Evolutionary conservation across 495 filamentous ascomycete genomes (phyloP).

Genomic region (Articulospora tetracladia): DNA sequence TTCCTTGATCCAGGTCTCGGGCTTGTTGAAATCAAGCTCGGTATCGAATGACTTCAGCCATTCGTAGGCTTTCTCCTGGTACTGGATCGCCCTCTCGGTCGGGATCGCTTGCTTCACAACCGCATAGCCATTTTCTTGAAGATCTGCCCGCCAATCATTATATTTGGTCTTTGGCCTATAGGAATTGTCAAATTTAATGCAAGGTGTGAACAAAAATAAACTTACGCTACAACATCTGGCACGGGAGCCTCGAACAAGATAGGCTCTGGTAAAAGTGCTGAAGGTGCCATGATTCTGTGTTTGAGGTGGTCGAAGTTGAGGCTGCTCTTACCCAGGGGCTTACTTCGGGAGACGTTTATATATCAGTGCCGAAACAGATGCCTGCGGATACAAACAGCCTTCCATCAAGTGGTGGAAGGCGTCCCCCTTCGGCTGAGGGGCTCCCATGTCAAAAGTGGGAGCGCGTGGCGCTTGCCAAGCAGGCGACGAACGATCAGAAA

Average conservation of each 20-base stretch:
- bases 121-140: conserved; percentile 10
- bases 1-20: conserved; percentile 29
- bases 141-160: conserved; percentile 19
- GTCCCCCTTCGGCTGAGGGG: neutral
- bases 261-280: conserved; percentile 5
- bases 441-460: neutral
- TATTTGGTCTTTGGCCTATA: neutral
- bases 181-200: too few relatives aligned
- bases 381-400: neutral
- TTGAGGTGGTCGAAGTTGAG: neutral
- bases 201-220: neutral
- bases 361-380: neutral
- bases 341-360: neutral
- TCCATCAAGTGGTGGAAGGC: neutral
- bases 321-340: neutral
- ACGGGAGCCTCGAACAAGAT: neutral
- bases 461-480: neutral
- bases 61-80: conserved; percentile 9
- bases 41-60: conserved; percentile 16
- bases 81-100: conserved; percentile 2
- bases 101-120: conserved; percentile 18
- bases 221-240: neutral
- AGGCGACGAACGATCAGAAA: neutral
- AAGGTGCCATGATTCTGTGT: neutral
- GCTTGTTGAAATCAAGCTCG: conserved; percentile 27